A percentile compares a stretch with the other conserved stretches of the same genome.
These are phyloP conservation scores for Pachysolen tannophilus DNA, from an alignment of 805 yeast species.

Conservation along the genomic window DNA sequence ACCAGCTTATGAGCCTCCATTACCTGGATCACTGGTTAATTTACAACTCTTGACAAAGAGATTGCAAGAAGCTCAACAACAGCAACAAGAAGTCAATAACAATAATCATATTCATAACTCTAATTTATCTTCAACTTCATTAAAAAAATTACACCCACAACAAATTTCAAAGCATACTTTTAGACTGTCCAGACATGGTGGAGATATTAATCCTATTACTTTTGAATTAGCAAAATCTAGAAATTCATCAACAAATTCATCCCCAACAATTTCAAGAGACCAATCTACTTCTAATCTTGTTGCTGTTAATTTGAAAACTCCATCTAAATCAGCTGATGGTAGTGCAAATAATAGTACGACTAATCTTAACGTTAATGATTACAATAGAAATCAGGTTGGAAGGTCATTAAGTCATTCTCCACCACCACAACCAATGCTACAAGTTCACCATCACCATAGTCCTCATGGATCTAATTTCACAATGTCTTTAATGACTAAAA, in stretches of 20 bases:
- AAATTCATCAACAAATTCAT: slow-evolving; percentile 25
- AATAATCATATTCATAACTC: too few species aligned
- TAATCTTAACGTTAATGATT: too few species aligned
- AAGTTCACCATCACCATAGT: too few species aligned
- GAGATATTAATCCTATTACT: slow-evolving; percentile 12
- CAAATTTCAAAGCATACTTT: background rate
- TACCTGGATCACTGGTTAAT: slow-evolving; percentile 29
- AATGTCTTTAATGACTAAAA: too few species aligned
- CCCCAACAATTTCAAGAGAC: slow-evolving; percentile 32
- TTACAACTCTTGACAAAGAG: slow-evolving; percentile 23
- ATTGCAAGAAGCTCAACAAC: slow-evolving; percentile 15
- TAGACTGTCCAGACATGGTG: slow-evolving; percentile 11
- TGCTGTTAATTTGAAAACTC: too few species aligned
- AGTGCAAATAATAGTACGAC: too few species aligned
- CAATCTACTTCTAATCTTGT: slow-evolving; percentile 25
- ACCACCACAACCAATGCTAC: too few species aligned
- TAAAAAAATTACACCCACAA: background rate
- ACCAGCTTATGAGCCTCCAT: slow-evolving; percentile 61
- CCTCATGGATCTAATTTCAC: too few species aligned
- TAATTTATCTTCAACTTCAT: slow-evolving; percentile 2
- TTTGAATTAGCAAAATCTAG: slow-evolving; percentile 21
- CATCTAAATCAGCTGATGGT: too few species aligned
- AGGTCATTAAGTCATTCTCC: too few species aligned
- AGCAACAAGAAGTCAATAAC: too few species aligned
- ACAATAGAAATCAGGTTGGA: too few species aligned